These are phyloP conservation scores for Diaporthe batatas DNA, from an alignment of 2,329 filamentous ascomycete genomes.

Conservation along the genomic window DNA sequence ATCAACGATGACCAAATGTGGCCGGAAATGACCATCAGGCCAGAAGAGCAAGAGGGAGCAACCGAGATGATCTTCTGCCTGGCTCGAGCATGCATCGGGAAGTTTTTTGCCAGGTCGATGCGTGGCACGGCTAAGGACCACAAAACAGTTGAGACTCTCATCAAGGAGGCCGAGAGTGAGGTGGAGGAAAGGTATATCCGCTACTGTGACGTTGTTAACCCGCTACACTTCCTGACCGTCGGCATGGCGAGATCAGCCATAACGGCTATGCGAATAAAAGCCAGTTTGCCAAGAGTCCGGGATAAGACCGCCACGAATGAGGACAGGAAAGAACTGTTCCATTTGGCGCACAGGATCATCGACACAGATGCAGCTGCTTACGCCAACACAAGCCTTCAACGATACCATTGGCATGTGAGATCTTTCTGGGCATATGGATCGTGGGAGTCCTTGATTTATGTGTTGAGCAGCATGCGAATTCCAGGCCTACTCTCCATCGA, in stretches of 20 bases:
- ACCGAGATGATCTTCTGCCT: conserved; percentile 56
- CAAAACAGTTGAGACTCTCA: conserved; percentile 48
- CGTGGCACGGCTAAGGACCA: conserved; percentile 41
- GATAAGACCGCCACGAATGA: conserved; percentile 47
- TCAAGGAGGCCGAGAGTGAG: conserved; percentile 56
- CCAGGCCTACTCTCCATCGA: conserved; percentile 43
- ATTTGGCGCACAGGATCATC: conserved; percentile 54
- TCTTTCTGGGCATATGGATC: conserved; percentile 48
- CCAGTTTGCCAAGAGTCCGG: conserved; percentile 44
- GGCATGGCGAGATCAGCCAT: conserved; percentile 48
- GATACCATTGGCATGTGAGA: conserved; percentile 51
- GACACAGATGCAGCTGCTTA: conserved; percentile 52
- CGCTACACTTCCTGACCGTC: conserved; percentile 52
- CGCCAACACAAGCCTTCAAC: conserved; percentile 44
- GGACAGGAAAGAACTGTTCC: conserved; percentile 47
- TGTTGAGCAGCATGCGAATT: conserved; percentile 48
- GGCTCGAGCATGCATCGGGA: conserved; percentile 55
- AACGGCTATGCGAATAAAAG: conserved; percentile 46
- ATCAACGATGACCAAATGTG: conserved; percentile 56
- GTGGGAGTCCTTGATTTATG: conserved; percentile 51
- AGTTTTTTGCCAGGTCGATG: conserved; percentile 50
- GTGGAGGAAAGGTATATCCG: conserved; percentile 58
- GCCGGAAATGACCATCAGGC: conserved; percentile 52
- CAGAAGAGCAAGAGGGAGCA: conserved; percentile 47
- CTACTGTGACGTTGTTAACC: conserved; percentile 58